Conservation (phyloP, 768 basidiomycete species). For the Lactarius sp. region DNA sequence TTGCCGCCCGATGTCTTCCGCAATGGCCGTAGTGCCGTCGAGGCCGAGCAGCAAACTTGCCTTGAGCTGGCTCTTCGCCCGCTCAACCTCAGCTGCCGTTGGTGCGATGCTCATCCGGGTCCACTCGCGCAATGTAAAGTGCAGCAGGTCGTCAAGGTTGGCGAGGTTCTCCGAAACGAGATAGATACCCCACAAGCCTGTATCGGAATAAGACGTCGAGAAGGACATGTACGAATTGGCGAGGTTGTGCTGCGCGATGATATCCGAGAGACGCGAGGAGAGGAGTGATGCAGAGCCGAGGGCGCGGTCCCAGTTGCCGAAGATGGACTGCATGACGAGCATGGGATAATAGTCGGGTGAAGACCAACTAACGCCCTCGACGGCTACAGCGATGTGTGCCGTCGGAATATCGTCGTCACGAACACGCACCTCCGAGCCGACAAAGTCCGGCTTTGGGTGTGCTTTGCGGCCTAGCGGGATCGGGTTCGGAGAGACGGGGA, state of each 20-base stretch:
- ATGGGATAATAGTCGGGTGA: slow-evolving; percentile 99
- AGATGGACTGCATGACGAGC: slow-evolving; percentile 96
- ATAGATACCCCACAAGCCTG: slow-evolving; percentile 99
- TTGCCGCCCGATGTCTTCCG: slow-evolving; percentile 98
- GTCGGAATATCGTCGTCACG: slow-evolving; percentile 89
- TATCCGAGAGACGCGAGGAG: slow-evolving; percentile 86
- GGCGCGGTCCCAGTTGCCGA: slow-evolving; percentile 99
- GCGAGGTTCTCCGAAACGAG: slow-evolving; percentile 89
- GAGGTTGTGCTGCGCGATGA: slow-evolving; percentile 88
- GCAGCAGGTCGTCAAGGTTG: slow-evolving; percentile 89
- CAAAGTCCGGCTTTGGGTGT: slow-evolving; percentile 73
- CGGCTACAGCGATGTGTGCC: slow-evolving; percentile 92
- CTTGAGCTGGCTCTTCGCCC: slow-evolving; percentile 98
- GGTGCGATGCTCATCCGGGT: slow-evolving; percentile 89
- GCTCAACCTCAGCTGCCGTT: slow-evolving; percentile 65
- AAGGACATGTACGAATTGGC: slow-evolving; percentile 99
- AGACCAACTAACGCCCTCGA: slow-evolving; percentile 97
- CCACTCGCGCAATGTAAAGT: slow-evolving; percentile 96
- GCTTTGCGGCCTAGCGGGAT: slow-evolving; percentile 80
- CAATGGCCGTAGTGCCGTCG: slow-evolving; percentile 94
- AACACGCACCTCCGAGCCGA: slow-evolving; percentile 92
- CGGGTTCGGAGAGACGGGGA: slow-evolving; percentile 84
- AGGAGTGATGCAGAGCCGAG: slow-evolving; percentile 87
- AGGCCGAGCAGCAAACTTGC: slow-evolving; percentile 84
- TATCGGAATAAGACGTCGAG: slow-evolving; percentile 98